Conservation (phyloP, 495 filamentous ascomycete genomes). For the Penicillium egyptiacum region DNA sequence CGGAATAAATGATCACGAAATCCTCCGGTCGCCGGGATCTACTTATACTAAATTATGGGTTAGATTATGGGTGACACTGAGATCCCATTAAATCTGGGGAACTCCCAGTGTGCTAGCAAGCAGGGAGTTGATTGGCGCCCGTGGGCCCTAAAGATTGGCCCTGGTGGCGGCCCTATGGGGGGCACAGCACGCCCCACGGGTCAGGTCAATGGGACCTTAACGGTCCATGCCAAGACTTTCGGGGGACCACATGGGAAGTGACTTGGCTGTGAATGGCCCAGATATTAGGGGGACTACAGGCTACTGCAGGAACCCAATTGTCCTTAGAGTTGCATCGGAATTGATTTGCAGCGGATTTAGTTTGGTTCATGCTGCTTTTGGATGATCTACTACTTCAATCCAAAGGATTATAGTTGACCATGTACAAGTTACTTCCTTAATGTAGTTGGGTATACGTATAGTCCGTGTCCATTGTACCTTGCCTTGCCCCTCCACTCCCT, state of each 20-base stretch:
- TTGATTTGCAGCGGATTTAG: not conserved
- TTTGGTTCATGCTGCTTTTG: not conserved
- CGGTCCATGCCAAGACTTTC: constrained; percentile 2
- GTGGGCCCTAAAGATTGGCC: not conserved
- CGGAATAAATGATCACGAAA: not conserved
- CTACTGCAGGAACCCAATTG: constrained; percentile 24
- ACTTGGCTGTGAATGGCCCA: constrained; percentile 22
- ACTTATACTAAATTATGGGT: not conserved
- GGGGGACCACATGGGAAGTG: constrained; percentile 16
- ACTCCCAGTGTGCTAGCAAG: constrained; percentile 22
- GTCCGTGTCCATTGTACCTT: constrained; percentile 10
- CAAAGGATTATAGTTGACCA: not conserved
- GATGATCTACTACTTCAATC: constrained; percentile 4
- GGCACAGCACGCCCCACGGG: constrained; percentile 15
- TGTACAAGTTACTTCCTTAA: constrained; percentile 5
- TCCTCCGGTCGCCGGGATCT: not conserved
- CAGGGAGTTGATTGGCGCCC: constrained; percentile 22
- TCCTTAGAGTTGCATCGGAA: constrained; percentile 26
- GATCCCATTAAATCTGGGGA: constrained; percentile 23
- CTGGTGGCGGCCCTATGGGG: constrained; percentile 13
- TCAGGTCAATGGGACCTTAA: constrained; percentile 10
- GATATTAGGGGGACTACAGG: constrained; percentile 3
- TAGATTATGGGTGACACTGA: not conserved
- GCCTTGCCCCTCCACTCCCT: not conserved
- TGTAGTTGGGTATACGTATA: not conserved